Evolutionary conservation across 2,329 filamentous ascomycete genomes (phyloP).

Genomic region (Aspergillus hiratsukae): DNA sequence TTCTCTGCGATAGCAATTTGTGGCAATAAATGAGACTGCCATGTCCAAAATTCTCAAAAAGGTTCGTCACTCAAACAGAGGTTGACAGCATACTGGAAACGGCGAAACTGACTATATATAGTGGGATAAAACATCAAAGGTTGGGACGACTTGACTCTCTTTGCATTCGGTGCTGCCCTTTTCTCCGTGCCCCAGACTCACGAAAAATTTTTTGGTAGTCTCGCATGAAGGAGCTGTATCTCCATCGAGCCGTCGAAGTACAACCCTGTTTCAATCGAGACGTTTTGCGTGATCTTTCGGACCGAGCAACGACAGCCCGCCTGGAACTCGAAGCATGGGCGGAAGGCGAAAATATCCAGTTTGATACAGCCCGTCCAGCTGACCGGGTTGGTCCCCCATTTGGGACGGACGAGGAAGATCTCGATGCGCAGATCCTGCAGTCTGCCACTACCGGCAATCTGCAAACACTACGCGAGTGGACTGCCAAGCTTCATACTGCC

Average conservation of each 20-base stretch:
- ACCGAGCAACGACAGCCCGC: conserved; percentile 92
- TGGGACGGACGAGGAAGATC: conserved; percentile 80
- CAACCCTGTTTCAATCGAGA: conserved; percentile 98
- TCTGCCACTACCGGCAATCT: conserved; percentile 76
- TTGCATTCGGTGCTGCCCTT: not conserved
- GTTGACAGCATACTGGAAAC: conserved; percentile 11
- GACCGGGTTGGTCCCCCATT: conserved; percentile 39
- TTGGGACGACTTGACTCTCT: conserved; percentile 29
- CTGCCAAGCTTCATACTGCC: conserved; percentile 63
- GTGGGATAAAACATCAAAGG: conserved; percentile 99
- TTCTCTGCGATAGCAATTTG: conserved; percentile 66
- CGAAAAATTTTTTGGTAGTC: conserved; percentile 52
- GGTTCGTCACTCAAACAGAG: conserved; percentile 40
- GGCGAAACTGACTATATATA: conserved; percentile 29
- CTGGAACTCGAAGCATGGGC: conserved; percentile 96
- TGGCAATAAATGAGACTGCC: conserved; percentile 94
- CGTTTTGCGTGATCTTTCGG: conserved; percentile 92
- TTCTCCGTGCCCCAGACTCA: conserved; percentile 15
- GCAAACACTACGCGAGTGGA: conserved; percentile 71
- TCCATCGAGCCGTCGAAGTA: conserved; percentile 92
- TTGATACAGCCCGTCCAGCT: conserved; percentile 51
- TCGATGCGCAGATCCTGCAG: conserved; percentile 82
- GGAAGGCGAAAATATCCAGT: conserved; percentile 89
- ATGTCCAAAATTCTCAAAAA: conserved; percentile 99
- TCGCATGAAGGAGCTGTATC: conserved; percentile 94